These are phyloP conservation scores for Isoetes taiwanensis DNA, from an alignment of 75 land plant species.

Conservation along the genomic window DNA sequence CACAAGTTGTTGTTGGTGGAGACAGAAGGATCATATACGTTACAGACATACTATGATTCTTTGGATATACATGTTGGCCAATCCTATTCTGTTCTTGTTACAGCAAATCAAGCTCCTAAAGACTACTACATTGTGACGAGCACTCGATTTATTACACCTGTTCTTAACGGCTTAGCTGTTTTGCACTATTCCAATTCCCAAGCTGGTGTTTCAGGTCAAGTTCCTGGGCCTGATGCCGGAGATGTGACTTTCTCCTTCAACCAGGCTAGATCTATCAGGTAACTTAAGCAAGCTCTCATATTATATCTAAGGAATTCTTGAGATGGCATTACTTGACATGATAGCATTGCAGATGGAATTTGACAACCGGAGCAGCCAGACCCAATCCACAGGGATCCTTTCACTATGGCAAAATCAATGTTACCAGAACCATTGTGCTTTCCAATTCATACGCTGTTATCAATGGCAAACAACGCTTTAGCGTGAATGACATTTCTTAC, in stretches of 20 bases:
- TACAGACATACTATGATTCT: constrained; percentile 38
- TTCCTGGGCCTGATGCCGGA: constrained; percentile 43
- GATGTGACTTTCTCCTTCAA: constrained; percentile 70
- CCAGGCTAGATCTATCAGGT: constrained; percentile 80
- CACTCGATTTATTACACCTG: constrained; percentile 26
- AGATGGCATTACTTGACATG: too few species aligned
- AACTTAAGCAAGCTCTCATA: constrained; percentile 18
- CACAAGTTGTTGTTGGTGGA: constrained; percentile 44
- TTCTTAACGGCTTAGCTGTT: constrained; percentile 16
- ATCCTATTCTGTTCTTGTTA: constrained; percentile 35
- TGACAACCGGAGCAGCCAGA: constrained; percentile 80
- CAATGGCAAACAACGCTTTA: constrained; percentile 53
- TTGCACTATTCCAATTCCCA: constrained; percentile 38
- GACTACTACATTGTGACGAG: constrained; percentile 39
- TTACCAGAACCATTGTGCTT: constrained; percentile 45
- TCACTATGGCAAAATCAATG: constrained; percentile 51
- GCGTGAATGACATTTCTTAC: constrained; percentile 62
- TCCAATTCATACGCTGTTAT: constrained; percentile 48
- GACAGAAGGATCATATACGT: constrained; percentile 43
- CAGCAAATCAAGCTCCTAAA: constrained; percentile 25
- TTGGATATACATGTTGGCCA: constrained; percentile 47
- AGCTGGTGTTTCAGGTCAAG: constrained; percentile 43
- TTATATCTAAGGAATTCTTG: too few species aligned
- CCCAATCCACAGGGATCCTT: constrained; percentile 85
- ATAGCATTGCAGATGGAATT: constrained; percentile 73